Conservation (phyloP, 257 asterid genomes). For the Vinca minor region DNA sequence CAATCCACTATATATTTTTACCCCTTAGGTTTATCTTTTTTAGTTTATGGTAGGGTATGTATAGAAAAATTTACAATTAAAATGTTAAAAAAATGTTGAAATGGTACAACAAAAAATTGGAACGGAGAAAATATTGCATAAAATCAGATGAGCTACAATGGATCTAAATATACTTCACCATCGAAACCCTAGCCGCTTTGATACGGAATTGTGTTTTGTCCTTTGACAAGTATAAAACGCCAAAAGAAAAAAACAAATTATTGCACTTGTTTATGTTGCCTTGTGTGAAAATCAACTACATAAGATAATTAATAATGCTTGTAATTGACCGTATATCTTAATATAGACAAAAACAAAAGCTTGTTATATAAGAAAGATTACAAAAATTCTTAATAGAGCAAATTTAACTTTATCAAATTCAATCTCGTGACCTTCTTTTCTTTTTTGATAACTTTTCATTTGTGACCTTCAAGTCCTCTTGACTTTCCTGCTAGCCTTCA, state of each 20-base stretch:
- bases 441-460: background rate
- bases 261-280: background rate
- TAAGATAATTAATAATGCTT: background rate
- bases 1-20: too few relatives aligned
- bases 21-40: too few relatives aligned
- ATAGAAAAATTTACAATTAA: too few relatives aligned
- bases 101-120: too few relatives aligned
- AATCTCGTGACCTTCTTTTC: too few relatives aligned
- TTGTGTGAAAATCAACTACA: background rate
- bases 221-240: background rate
- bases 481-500: background rate
- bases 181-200: too few relatives aligned
- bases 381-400: background rate
- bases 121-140: too few relatives aligned
- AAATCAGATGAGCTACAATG: too few relatives aligned
- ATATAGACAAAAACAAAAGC: background rate
- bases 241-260: background rate
- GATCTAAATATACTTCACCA: too few relatives aligned
- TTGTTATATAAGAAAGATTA: background rate
- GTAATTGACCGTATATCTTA: background rate
- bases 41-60: too few relatives aligned
- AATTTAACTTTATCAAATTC: too few relatives aligned
- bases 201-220: background rate
- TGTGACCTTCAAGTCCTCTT: background rate
- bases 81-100: too few relatives aligned